Evolutionary conservation across 2,329 filamentous ascomycete species (phyloP), one percentile per base, ranked within the genome.

Genomic region (Laburnicola sp.): DNA sequence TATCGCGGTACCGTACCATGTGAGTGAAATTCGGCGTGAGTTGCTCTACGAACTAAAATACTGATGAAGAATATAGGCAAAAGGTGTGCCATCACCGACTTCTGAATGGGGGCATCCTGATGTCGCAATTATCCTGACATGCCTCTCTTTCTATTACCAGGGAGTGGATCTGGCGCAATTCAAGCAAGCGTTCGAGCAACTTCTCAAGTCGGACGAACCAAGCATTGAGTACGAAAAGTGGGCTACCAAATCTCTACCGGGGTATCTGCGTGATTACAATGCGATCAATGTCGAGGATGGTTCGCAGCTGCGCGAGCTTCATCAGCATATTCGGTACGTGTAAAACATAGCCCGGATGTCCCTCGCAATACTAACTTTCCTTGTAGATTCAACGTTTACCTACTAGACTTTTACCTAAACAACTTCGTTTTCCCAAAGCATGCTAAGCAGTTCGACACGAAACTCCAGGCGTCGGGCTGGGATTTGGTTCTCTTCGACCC

Each of bases 51-150:
- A 9, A 22, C 16, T 22, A 28, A 2, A 39, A 22, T 48, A 21
- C 38, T 47, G 3, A 81, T 27, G 27, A 36, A 16, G 41, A 32
- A 52, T 16, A 16, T 5, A 62, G 21, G 85, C 86, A 0, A 88
- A 89, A 53, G 86, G 85, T 1, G 76, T 81, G 0, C 86, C 87
- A 0, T 81, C 79, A 0, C 79, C 82, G 0, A 78, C 82, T 5
- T 81, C 86, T 0, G 86, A 91, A 63, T 91, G 80, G 66, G 85
- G 86, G 0, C 86, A 91, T 56, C 85, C 86, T 0, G 82, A 91
- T 63, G 85, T 71, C 1, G 62, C 66, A 1, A 72, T 73, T 31
- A 56, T 68, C n/a, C 43, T 73, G 27, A 72, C 70, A 2, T 68
- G 63, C 28, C 67, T 89, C 0, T 77, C 83, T 0, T 88, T 86